Evolutionary conservation across 2,329 filamentous ascomycete genomes (phyloP).

Genomic region (Penicillium griseofulvum): DNA sequence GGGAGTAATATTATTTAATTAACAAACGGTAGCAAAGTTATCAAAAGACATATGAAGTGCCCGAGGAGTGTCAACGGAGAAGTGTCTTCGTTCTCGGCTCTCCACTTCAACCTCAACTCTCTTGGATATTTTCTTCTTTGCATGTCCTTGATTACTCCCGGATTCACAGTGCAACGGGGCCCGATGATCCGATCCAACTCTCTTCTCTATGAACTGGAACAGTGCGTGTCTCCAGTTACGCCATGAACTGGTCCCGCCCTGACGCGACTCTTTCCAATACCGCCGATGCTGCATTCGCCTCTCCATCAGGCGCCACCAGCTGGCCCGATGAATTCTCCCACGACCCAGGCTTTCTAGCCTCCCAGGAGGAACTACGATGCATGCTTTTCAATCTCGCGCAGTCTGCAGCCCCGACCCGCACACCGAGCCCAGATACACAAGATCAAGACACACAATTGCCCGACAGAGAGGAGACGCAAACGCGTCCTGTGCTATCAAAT

Average conservation of each 20-base stretch:
- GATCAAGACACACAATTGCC: conserved; percentile 8
- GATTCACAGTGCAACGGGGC: neutral
- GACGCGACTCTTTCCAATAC: conserved; percentile 14
- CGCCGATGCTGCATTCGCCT: conserved; percentile 15
- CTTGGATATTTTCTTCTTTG: neutral
- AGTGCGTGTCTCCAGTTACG: neutral
- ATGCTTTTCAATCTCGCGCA: conserved; percentile 48
- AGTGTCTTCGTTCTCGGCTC: neutral
- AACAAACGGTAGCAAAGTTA: neutral
- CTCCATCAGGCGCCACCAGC: conserved; percentile 18
- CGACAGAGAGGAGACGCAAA: conserved; percentile 1
- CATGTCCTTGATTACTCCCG: neutral
- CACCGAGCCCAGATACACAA: conserved; percentile 34
- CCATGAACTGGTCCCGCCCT: conserved; percentile 10
- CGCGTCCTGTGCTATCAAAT: conserved; percentile 30
- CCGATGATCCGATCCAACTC: neutral
- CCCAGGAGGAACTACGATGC: conserved; percentile 46
- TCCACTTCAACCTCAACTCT: neutral
- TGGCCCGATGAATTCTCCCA: conserved; percentile 34
- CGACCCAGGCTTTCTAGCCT: conserved; percentile 46
- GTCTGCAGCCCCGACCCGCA: conserved; percentile 44
- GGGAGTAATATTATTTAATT: neutral
- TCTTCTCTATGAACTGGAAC: neutral
- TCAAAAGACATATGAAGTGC: neutral
- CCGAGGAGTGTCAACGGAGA: neutral